Conservation (phyloP, 208 protist species). For the Willaertia magna region DNA sequence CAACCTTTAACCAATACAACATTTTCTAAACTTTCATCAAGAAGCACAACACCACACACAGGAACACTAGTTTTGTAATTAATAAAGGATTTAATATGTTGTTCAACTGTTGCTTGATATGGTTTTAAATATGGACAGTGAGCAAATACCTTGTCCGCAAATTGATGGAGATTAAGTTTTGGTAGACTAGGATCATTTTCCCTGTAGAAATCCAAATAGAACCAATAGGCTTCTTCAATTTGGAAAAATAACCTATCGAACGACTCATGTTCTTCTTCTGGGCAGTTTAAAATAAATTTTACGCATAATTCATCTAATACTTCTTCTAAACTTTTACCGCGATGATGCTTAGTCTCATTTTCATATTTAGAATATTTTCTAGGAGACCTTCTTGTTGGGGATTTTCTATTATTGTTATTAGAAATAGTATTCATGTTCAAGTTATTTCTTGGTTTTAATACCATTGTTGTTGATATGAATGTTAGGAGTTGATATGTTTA, state of each 20-base stretch:
- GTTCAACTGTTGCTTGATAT: neutral
- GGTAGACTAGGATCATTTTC: neutral
- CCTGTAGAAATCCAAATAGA: conserved; percentile 19
- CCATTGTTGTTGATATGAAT: too few relatives aligned
- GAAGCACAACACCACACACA: conserved; percentile 17
- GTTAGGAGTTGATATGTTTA: too few relatives aligned
- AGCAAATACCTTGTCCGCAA: conserved; percentile 1
- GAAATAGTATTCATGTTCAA: too few relatives aligned
- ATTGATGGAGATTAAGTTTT: conserved; percentile 10
- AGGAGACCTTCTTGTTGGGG: neutral
- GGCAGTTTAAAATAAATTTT: conserved; percentile 22
- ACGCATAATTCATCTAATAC: neutral
- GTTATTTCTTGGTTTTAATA: too few relatives aligned
- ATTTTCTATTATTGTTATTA: neutral
- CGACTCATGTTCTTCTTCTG: conserved; percentile 7
- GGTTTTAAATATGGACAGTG: neutral
- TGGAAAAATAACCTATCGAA: conserved; percentile 17
- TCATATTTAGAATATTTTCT: neutral
- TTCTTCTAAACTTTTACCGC: neutral
- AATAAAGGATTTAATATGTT: conserved; percentile 7
- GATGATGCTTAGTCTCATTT: neutral
- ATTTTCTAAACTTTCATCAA: conserved; percentile 1
- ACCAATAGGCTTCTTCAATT: conserved; percentile 24
- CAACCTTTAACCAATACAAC: neutral
- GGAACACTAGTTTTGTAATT: conserved; percentile 14